Conservation (phyloP, 257 asterid genomes). For the Primulina eburnea region DNA sequence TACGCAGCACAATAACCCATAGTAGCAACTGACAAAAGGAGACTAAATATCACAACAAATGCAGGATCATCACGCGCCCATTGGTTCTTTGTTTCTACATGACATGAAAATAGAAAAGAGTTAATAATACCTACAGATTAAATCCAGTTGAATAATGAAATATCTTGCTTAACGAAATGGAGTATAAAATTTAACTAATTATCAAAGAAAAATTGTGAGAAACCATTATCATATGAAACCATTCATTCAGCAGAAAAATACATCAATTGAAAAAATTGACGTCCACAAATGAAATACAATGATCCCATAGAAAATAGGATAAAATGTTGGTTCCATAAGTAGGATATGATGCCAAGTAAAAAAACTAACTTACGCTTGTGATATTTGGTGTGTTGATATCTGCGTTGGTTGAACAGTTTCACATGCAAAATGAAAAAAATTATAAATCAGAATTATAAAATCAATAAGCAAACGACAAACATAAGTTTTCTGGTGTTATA, state of each 20-base stretch:
- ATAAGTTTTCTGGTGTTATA: not conserved
- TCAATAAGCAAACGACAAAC: conserved; percentile 8
- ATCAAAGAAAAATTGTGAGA: not conserved
- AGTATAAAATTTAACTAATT: no score
- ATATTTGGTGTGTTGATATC: conserved; percentile 97
- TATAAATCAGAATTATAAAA: conserved; percentile 30
- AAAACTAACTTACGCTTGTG: conserved; percentile 85
- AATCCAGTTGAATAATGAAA: conserved; percentile 13
- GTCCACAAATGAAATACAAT: conserved; percentile 7
- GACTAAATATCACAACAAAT: conserved; percentile 83
- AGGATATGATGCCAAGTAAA: conserved; percentile 10
- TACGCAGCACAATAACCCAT: conserved; percentile 97
- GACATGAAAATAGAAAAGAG: conserved; percentile 13
- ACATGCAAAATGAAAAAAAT: conserved; percentile 46
- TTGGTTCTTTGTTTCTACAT: conserved; percentile 96
- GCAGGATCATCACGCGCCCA: conserved; percentile 99
- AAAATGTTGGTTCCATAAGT: not conserved
- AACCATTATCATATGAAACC: not conserved
- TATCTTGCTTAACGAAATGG: not conserved
- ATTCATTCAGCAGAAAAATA: not conserved
- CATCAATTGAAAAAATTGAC: not conserved
- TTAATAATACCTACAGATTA: conserved; percentile 17
- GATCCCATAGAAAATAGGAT: not conserved
- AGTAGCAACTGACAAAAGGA: conserved; percentile 73
- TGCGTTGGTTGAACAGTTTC: conserved; percentile 41